Conservation (phyloP, 768 basidiomycete genomes). For the Lactarius trivialis region DNA sequence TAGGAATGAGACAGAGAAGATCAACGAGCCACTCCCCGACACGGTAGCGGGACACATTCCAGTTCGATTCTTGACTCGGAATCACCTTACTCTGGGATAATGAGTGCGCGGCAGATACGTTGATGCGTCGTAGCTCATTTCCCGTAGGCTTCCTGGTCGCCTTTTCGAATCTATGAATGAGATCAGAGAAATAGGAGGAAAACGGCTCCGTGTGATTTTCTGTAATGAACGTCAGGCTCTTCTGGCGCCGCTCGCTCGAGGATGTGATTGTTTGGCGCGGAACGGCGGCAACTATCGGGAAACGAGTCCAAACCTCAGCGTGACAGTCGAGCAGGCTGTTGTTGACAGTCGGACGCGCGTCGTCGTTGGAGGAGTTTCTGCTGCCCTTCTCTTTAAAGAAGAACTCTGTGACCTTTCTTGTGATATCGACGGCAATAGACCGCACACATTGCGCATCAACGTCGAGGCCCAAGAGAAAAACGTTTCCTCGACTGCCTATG, state of each 20-base stretch:
- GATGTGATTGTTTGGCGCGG: neutral
- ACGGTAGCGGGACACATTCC: slow-evolving; percentile 5
- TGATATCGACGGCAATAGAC: slow-evolving; percentile 47
- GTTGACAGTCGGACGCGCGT: slow-evolving; percentile 29
- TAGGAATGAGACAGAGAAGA: slow-evolving; percentile 36
- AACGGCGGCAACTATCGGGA: neutral
- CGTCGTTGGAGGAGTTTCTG: slow-evolving; percentile 19
- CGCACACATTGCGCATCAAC: slow-evolving; percentile 27
- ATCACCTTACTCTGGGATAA: slow-evolving; percentile 23
- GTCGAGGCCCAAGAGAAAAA: slow-evolving; percentile 41
- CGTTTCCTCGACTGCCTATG: slow-evolving; percentile 34
- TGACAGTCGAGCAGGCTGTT: slow-evolving; percentile 27
- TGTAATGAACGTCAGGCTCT: slow-evolving; percentile 40
- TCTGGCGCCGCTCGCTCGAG: slow-evolving; percentile 27
- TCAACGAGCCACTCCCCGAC: slow-evolving; percentile 58
- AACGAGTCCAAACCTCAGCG: neutral
- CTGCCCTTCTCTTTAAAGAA: slow-evolving; percentile 42
- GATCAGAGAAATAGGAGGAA: slow-evolving; percentile 37
- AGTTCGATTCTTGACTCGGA: slow-evolving; percentile 9
- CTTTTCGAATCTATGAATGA: slow-evolving; percentile 42
- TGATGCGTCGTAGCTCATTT: slow-evolving; percentile 35
- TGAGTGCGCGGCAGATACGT: slow-evolving; percentile 30
- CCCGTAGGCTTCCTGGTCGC: slow-evolving; percentile 47
- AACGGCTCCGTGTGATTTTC: slow-evolving; percentile 33
- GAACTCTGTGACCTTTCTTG: slow-evolving; percentile 49